phyloP scores from a whole-genome alignment of 73 alveolate species.

The Diophrys appendiculata region DNA sequence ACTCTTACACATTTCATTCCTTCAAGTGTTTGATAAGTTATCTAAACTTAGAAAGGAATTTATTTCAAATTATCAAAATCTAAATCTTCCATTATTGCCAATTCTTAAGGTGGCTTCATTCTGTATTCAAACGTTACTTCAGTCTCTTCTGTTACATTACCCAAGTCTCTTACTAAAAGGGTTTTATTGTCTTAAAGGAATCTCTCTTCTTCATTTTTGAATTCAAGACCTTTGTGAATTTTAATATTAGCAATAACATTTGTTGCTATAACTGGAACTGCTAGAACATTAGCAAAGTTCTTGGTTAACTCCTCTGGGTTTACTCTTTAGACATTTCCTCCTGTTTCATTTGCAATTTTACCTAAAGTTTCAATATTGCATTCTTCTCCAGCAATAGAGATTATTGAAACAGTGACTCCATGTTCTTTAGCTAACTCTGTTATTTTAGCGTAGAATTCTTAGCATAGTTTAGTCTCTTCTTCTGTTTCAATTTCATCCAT shows the following conservation, averaged over 20 bases:
- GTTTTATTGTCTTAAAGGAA: constrained; percentile 54
- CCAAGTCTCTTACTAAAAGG: constrained; percentile 65
- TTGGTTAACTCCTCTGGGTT: constrained; percentile 77
- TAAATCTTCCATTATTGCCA: constrained; percentile 49
- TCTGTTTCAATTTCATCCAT: constrained; percentile 24
- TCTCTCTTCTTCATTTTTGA: constrained; percentile 83
- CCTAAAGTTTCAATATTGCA: constrained; percentile 80
- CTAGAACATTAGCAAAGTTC: constrained; percentile 81
- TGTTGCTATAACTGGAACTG: constrained; percentile 82
- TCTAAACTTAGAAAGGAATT: constrained; percentile 83
- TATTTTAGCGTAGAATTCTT: constrained; percentile 76
- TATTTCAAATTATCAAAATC: constrained; percentile 60
- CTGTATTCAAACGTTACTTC: constrained; percentile 87
- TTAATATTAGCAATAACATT: constrained; percentile 75
- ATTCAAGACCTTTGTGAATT: constrained; percentile 79
- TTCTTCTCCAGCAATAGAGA: constrained; percentile 92
- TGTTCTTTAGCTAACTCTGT: constrained; percentile 81
- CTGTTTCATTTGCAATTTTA: constrained; percentile 80
- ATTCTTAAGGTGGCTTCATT: constrained; percentile 65
- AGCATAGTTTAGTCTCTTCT: constrained; percentile 26
- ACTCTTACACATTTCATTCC: constrained; percentile 92
- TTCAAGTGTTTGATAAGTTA: constrained; percentile 70
- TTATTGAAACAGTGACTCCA: constrained; percentile 82
- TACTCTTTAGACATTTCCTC: constrained; percentile 90
- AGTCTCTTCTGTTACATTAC: constrained; percentile 86